Evolutionary conservation across 2,329 filamentous ascomycete species (phyloP), one percentile per base, ranked within the genome.

Genomic region (Coccinonectria pachysandricola): DNA sequence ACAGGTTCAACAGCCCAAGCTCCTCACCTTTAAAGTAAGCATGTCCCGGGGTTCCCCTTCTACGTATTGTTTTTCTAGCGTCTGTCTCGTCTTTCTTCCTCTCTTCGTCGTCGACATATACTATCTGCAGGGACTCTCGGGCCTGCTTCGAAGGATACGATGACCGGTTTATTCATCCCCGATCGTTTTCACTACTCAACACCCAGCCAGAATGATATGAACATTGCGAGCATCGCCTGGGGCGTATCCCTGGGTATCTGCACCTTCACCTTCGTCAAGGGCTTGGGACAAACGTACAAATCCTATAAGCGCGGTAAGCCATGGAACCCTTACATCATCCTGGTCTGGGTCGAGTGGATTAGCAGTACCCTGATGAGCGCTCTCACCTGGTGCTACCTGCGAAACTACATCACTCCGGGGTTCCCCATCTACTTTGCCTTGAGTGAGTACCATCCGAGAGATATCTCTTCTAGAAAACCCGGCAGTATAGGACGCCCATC

Each of bases 151-250:
- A 8, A 13, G 19, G 8, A 21, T 17, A 35, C 12, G 7, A 46
- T 46, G 42, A 15, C 18, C 7, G 40, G 40, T 7, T 25, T 42
- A 1, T 33, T 40, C 21, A 35, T 41, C 7, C 39, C 40, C 3
- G 26, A 31, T 1, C 20, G 20, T 7, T 46, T 37, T 15, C 9
- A 12, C 8, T 23, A 25, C 9, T 26, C 37, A 23, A 19, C 30
- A 2, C 39, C 44, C 0, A 41, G 32, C 7, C 15, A 24, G 8
- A 35, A 35, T 34, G 45, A 48, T 14, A 42, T 45, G 47, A 45
- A 43, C 4, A 39, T 45, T 23, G 45, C 45, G 10, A 43, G 39
- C n/a, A 48, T 48, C 10, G 36, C 43, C 9, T 48, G 40, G 40
- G 45, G 45, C 3, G 25, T 48, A 6, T 45, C 45, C 8, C 36